Evolutionary conservation across 208 protist species (phyloP), one percentile per base, ranked within the genome.

Genomic region (Lotmaria passim): DNA sequence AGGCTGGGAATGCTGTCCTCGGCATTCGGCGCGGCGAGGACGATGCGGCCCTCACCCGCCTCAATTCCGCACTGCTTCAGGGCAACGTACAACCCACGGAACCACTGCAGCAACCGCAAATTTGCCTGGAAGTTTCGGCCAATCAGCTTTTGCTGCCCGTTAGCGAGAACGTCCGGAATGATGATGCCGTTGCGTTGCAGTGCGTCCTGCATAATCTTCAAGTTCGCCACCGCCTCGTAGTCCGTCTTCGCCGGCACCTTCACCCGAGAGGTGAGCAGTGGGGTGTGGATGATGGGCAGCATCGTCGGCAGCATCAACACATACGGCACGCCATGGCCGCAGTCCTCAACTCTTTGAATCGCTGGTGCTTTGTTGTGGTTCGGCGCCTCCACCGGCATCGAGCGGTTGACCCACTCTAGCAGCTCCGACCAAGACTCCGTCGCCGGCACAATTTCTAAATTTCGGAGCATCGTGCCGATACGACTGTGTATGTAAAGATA

Each of bases 121-220:
- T 99, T 99, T 52, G 98, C 97, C 82, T 99, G 98, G 64, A 97
- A 98, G 70, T 97, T 97, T 44, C 89, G 93, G 50, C 94, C 97
- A 24, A 98, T 88, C 3, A 99, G 73, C 65, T 94, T 96, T 26
- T 93, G 81, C 19, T 96, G 82, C 17, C 97, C 85, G 39, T 98
- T 83, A 23, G 50, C 65, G n/a, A 95, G 75, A 21, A 89, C 78
- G 43, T 84, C 82, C 0, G 89, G 89, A 36, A 89, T 66, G 7
- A 72, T 68, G 26, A 99, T 88, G 24, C 86, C 89, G 28, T 97
- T 83, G 31, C 92, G 92, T 24, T 82, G 85, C 71, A 99, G 96
- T 2, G 86, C 84, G 21, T 96, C 85, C 56, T 98, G 89, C 23
- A 99, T 58, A 3, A 99, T 73, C 67, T 99, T 99, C 47, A 97